phyloP scores from a whole-genome alignment of 352 stramenopile genomes.

The Globisporangium perplexum region DNA sequence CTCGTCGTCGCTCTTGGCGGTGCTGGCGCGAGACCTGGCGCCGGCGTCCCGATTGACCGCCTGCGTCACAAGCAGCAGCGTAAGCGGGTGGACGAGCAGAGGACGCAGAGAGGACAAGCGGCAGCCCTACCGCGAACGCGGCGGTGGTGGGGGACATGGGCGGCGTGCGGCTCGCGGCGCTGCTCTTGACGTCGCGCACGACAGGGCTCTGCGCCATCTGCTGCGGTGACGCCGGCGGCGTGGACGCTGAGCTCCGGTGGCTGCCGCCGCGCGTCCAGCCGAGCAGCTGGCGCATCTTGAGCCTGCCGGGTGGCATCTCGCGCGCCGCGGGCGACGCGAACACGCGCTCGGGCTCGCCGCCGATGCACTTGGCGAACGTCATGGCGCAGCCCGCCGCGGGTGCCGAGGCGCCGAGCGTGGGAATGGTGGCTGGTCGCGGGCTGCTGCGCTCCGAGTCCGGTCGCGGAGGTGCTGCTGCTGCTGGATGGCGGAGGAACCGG shows the following conservation, averaged over 20 bases:
- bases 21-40: background rate
- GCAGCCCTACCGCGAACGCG: background rate
- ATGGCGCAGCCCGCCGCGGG: constrained; percentile 16
- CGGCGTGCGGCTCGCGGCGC: background rate
- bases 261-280: constrained; percentile 23
- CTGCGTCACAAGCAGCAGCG: background rate
- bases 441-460: no score
- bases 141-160: background rate
- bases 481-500: background rate
- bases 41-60: background rate
- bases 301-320: constrained; percentile 20
- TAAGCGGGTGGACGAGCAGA: background rate
- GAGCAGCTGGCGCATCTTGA: constrained; percentile 45
- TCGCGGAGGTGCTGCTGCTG: background rate
- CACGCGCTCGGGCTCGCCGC: constrained; percentile 43
- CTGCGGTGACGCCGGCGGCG: constrained; percentile 11
- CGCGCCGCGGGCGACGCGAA: constrained; percentile 27
- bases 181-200: background rate
- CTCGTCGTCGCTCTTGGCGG: background rate
- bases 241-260: constrained; percentile 15
- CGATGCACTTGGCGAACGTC: constrained; percentile 48
- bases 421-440: background rate
- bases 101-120: background rate
- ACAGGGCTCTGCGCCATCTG: constrained; percentile 12
- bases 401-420: background rate